Conservation (phyloP, 1,139 yeast species). For the Geotrichum reessii region DNA sequence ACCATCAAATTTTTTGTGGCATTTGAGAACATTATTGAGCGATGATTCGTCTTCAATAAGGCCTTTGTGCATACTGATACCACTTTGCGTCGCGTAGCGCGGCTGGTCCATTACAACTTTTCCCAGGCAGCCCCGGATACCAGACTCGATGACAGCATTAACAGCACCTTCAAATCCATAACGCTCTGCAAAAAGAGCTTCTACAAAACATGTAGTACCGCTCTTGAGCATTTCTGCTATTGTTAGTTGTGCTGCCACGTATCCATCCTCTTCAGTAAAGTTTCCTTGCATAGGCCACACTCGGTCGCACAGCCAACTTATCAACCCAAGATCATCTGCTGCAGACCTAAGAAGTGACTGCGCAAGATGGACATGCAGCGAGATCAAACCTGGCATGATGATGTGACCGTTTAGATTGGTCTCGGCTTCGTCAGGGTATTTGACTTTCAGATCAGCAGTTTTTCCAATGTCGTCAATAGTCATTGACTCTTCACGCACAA, state of each 20-base stretch:
- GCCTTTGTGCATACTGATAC: conserved; percentile 23
- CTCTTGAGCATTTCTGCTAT: conserved; percentile 30
- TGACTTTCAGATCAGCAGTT: conserved; percentile 15
- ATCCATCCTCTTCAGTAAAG: conserved; percentile 30
- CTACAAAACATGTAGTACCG: conserved; percentile 30
- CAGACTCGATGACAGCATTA: conserved; percentile 28
- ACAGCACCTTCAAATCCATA: conserved; percentile 30
- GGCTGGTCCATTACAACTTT: conserved; percentile 25
- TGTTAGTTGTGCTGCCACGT: conserved; percentile 29
- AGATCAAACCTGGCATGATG: conserved; percentile 26
- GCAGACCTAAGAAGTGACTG: conserved; percentile 26
- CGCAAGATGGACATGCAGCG: conserved; percentile 25
- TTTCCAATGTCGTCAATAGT: conserved; percentile 20
- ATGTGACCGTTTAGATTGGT: conserved; percentile 26
- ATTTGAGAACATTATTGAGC: conserved; percentile 25
- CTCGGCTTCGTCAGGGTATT: conserved; percentile 20
- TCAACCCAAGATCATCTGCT: conserved; percentile 30
- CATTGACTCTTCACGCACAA: conserved; percentile 17
- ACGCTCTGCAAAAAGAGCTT: conserved; percentile 26
- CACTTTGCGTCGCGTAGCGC: conserved; percentile 23
- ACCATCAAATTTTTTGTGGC: conserved; percentile 26
- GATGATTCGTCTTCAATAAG: conserved; percentile 27
- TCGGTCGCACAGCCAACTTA: conserved; percentile 30
- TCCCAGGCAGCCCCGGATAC: conserved; percentile 26
- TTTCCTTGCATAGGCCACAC: conserved; percentile 32